phyloP scores from a whole-genome alignment of 164 flowering plant genomes.

The Brasenia schreberi region DNA sequence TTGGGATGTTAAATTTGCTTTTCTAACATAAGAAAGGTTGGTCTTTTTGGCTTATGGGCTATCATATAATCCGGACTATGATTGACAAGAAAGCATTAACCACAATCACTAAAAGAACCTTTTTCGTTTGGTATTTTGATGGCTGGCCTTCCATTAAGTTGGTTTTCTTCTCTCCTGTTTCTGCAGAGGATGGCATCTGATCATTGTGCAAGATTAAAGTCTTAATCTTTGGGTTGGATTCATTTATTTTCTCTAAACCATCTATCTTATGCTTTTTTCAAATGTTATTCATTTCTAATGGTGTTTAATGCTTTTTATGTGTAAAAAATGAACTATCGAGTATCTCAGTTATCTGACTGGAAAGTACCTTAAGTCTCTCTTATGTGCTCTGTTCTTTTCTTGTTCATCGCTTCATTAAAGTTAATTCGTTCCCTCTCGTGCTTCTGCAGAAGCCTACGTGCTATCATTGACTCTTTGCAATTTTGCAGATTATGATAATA shows the following conservation, averaged over 20 bases:
- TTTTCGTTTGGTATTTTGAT: too few relatives aligned
- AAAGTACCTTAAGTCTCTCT: background rate
- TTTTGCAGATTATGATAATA: slow-evolving; percentile 35
- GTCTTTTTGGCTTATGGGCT: background rate
- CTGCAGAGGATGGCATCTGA: too few relatives aligned
- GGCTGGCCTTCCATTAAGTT: too few relatives aligned
- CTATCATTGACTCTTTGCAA: background rate
- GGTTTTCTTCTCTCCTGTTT: too few relatives aligned
- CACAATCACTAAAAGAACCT: too few relatives aligned
- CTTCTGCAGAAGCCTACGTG: background rate
- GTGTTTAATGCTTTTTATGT: background rate
- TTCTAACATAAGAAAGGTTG: too few relatives aligned
- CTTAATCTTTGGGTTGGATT: too few relatives aligned
- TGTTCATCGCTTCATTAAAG: background rate
- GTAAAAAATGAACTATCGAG: background rate
- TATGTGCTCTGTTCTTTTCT: too few relatives aligned
- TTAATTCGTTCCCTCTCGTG: background rate
- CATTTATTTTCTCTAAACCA: too few relatives aligned
- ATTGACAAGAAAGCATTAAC: background rate
- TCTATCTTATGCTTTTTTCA: too few relatives aligned
- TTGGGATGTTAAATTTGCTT: background rate
- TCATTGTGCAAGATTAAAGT: too few relatives aligned
- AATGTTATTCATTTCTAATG: too few relatives aligned
- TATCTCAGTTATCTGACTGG: background rate
- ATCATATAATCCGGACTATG: background rate